A percentile compares a stretch with the other conserved stretches of the same genome.
phyloP scores from a whole-genome alignment of 305 asterid species.

The Rubia peregrina region DNA sequence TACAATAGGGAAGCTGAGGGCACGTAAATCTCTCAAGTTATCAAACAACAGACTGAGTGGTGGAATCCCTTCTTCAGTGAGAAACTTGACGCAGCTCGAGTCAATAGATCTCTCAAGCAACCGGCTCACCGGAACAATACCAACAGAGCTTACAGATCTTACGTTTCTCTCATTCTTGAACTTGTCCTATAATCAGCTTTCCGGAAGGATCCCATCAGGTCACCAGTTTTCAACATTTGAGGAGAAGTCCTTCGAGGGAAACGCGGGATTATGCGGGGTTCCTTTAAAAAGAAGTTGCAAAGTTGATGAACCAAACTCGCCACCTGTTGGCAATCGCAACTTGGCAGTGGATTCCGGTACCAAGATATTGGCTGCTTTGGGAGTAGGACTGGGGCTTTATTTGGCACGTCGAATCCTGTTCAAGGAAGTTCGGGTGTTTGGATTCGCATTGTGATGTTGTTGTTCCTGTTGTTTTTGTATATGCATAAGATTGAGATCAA shows the following conservation, averaged over 20 bases:
- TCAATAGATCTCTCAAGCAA: background rate
- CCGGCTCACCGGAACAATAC: too few species aligned
- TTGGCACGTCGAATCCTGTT: conserved; percentile 45
- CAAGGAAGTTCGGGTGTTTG: conserved; percentile 35
- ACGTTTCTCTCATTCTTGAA: too few species aligned
- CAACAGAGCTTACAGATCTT: too few species aligned
- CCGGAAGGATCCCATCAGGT: too few species aligned
- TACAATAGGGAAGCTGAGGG: background rate
- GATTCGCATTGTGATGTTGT: background rate
- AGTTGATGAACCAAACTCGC: too few species aligned
- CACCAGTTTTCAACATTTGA: too few species aligned
- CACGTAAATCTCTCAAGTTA: background rate
- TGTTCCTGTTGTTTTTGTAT: background rate
- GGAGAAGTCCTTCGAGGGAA: too few species aligned
- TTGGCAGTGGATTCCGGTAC: background rate
- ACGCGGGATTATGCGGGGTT: too few species aligned
- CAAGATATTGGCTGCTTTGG: conserved; percentile 48
- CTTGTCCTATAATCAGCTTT: too few species aligned
- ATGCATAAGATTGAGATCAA: background rate
- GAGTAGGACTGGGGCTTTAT: conserved; percentile 57
- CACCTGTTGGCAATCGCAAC: background rate
- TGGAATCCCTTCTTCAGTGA: background rate
- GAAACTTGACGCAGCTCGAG: background rate
- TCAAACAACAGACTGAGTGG: background rate
- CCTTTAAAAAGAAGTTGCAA: too few species aligned